Percentiles rank a stretch among this genome's conserved stretches.
Evolutionary conservation across 2,329 filamentous ascomycete species (phyloP).

Genomic region (Coleophoma eucalyptorum): DNA sequence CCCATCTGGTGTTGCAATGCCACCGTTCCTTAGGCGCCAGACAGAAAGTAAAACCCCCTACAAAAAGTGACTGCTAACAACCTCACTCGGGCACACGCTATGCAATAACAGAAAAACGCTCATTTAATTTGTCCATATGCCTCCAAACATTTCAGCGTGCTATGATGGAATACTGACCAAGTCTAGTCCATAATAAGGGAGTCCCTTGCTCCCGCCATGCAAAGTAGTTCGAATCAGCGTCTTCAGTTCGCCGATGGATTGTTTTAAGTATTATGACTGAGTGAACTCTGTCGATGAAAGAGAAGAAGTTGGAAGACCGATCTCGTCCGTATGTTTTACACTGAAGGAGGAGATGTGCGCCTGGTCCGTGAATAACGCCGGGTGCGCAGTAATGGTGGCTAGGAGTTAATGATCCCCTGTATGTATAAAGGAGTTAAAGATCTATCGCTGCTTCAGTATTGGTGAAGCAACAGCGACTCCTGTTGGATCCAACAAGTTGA

Average conservation of each 20-base stretch:
- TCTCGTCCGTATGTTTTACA: neutral
- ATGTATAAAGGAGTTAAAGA: neutral
- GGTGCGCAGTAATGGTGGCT: neutral
- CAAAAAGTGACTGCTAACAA: neutral
- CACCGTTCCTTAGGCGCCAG: too few species aligned
- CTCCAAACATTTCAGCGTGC: neutral
- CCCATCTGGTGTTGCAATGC: too few species aligned
- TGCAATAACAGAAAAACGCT: slow-evolving; percentile 1
- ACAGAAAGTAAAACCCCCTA: neutral
- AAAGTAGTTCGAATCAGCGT: neutral
- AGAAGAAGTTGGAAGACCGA: neutral
- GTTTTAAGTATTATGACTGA: neutral
- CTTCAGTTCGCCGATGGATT: too few species aligned
- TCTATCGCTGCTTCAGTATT: neutral
- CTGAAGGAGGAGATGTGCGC: neutral
- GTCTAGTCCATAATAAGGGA: neutral
- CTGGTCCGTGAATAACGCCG: neutral
- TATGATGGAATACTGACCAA: neutral
- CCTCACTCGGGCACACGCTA: neutral
- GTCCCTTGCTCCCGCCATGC: neutral
- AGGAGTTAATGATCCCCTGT: neutral
- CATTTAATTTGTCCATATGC: neutral
- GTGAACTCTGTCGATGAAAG: neutral
- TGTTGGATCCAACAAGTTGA: slow-evolving; percentile 34
- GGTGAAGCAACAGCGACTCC: neutral